Base-by-base conservation (phyloP, 805 yeast genomes). In the Metschnikowia hibisci region DNA sequence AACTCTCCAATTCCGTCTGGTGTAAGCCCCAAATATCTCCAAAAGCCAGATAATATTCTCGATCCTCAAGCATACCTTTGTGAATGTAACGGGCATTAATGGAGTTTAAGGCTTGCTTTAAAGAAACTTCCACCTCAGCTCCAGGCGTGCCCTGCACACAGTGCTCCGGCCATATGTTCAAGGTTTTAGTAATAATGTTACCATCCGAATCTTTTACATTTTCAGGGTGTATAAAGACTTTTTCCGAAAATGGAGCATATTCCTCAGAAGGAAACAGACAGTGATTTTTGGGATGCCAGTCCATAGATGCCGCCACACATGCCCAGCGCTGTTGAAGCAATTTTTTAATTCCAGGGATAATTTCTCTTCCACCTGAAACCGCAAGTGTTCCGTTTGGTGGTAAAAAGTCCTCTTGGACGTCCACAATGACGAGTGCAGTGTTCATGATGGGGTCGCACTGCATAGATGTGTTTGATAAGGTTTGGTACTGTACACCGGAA, bases 21-120 rank as follows among this genome's bases (percentile, higher is more conserved):
- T 84, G 82, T 22, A 77, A 55, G 22, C 78, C 73, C 91, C 96
- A 87, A 23, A 79, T 73, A 62, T 90, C 98, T 41, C 74, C 69
- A 60, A 90, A 90, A 23, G 95, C 89, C 12, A 96, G 88, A 57
- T 88, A 90, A 60, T 83, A 88, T 59, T 90, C 98, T 15, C 93
- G 63, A 52, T 86, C 89, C 20, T 66, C 67, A 23, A 82, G 61
- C 45, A 71, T 74, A 0, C 97, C 98, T 63, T 91, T 90, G 45
- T 73, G 71, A 6, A 90, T 80, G 2, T 78, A 45, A 1, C 58
- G 43, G 11, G 66, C 52, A 22, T 61, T 58, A 4, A 50, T 46
- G 45, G 67, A 65, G 33, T 71, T 54, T 42, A 78, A 62, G 1
- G 52, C 55, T 10, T 60, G 57, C 39, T 63, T 52, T 41, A 88